Conservation (phyloP, 169 alveolate genomes). For the Eimeria praecox region DNA sequence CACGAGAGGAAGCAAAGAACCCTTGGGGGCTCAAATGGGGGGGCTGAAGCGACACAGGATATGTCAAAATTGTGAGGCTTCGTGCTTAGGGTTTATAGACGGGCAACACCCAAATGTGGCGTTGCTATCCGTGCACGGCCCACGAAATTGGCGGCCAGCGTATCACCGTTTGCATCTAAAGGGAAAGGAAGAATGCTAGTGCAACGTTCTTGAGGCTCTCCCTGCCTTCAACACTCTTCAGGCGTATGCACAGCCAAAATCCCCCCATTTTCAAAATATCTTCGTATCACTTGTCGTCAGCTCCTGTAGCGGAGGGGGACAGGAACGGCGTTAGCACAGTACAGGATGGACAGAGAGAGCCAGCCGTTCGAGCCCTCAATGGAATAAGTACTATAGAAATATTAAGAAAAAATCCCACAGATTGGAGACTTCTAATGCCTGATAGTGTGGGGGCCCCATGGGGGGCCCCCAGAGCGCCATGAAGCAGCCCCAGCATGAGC, state of each 20-base stretch:
- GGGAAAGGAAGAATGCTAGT: neutral
- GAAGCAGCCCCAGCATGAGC: neutral
- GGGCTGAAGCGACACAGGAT: neutral
- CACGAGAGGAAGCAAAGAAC: neutral
- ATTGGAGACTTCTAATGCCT: neutral
- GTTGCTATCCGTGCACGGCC: neutral
- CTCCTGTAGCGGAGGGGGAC: neutral
- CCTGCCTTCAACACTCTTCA: neutral
- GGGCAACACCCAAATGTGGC: too few relatives aligned
- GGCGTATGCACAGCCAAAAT: neutral
- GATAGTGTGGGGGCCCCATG: conserved; percentile 12
- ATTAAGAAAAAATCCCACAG: neutral
- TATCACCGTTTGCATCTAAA: neutral
- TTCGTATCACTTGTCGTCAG: neutral
- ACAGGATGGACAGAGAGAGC: neutral
- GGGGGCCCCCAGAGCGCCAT: conserved; percentile 24
- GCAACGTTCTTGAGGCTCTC: neutral
- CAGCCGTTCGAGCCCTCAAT: neutral
- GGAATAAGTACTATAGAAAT: neutral
- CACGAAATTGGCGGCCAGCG: neutral
- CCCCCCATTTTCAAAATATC: neutral
- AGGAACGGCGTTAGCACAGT: neutral
- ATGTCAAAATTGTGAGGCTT: neutral
- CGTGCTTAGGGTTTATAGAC: neutral
- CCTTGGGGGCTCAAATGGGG: neutral